phyloP scores from a whole-genome alignment of 2,329 filamentous ascomycete genomes.

The Emydomyces testavorans region DNA sequence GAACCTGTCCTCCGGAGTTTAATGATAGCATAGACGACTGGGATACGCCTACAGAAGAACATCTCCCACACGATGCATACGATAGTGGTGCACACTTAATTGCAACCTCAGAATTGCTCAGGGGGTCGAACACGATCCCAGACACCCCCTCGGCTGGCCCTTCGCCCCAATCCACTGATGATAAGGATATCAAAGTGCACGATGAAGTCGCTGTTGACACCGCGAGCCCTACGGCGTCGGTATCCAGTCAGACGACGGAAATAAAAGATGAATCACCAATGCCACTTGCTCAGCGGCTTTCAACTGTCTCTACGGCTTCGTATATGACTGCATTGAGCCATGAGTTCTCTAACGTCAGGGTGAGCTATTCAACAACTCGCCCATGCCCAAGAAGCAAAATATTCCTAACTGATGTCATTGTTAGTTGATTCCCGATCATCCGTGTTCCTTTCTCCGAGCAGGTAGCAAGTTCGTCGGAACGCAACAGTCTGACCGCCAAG shows the following conservation, averaged over 20 bases:
- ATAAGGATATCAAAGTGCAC: slow-evolving; percentile 1
- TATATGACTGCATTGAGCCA: slow-evolving; percentile 41
- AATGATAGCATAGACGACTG: slow-evolving; percentile 11
- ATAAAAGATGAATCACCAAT: slow-evolving; percentile 19
- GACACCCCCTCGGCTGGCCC: not conserved
- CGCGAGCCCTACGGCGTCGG: slow-evolving; percentile 1
- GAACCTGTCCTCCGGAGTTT: slow-evolving; percentile 41
- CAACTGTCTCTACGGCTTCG: slow-evolving; percentile 26
- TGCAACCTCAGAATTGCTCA: slow-evolving; percentile 5
- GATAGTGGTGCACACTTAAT: not conserved
- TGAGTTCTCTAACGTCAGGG: slow-evolving; percentile 46
- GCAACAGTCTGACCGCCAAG: slow-evolving; percentile 83
- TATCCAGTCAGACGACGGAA: slow-evolving; percentile 4
- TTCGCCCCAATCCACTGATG: not conserved
- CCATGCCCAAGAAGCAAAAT: slow-evolving; percentile 2
- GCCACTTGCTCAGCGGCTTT: slow-evolving; percentile 21
- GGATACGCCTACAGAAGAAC: not conserved
- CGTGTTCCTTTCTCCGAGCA: slow-evolving; percentile 73
- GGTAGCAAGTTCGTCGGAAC: slow-evolving; percentile 83
- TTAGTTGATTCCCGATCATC: slow-evolving; percentile 63
- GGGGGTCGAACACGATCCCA: not conserved
- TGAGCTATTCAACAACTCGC: slow-evolving; percentile 27
- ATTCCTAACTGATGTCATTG: slow-evolving; percentile 13
- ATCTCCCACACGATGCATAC: not conserved
- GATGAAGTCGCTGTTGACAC: not conserved